Conservation (phyloP, 768 basidiomycete genomes). For the Chiua virens region DNA sequence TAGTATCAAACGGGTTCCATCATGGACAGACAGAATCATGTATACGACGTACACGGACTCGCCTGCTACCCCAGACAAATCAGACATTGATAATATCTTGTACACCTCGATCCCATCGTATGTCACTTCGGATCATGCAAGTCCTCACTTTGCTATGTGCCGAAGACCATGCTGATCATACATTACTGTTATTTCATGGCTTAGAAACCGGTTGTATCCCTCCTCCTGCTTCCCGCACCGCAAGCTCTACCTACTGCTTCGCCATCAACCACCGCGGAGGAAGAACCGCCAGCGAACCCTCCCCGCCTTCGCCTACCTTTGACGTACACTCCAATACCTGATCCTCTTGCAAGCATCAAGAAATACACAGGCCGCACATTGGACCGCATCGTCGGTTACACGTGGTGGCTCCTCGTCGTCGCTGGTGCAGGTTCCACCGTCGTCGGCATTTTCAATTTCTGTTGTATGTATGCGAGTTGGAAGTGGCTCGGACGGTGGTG, state of each 20-base stretch:
- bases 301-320: conserved; percentile 53
- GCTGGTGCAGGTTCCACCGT: conserved; percentile 74
- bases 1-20: conserved; percentile 72
- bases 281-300: conserved; percentile 20
- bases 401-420: conserved; percentile 75
- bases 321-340: conserved; percentile 51
- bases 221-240: conserved; percentile 61
- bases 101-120: conserved; percentile 84
- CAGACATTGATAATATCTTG: conserved; percentile 61
- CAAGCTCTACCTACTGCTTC: conserved; percentile 22
- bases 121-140: conserved; percentile 87
- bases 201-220: conserved; percentile 84
- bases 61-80: conserved; percentile 47
- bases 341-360: conserved; percentile 55
- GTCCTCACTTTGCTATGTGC: conserved; percentile 23
- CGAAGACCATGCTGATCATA: not conserved
- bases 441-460: conserved; percentile 72
- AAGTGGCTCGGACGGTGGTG: conserved; percentile 50
- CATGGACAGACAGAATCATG: conserved; percentile 93
- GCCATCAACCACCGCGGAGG: conserved; percentile 18
- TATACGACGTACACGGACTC: conserved; percentile 77
- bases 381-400: conserved; percentile 73
- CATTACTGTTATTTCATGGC: not conserved
- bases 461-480: conserved; percentile 67
- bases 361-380: conserved; percentile 62